A percentile compares a stretch with the other conserved stretches of the same genome.
Conservation (phyloP, 345 rosid genomes). For the Arabidopsis arenosa region DNA sequence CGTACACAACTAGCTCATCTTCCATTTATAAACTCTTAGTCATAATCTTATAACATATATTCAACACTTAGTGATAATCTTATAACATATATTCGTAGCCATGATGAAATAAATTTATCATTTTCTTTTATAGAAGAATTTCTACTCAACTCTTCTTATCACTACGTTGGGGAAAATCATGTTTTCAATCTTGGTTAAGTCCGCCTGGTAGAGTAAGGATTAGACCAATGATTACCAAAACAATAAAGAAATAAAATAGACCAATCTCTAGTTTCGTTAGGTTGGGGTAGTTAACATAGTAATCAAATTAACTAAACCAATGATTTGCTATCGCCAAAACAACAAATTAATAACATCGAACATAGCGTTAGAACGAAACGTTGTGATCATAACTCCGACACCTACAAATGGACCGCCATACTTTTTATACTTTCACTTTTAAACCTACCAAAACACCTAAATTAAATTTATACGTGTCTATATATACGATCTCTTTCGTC, state of each 20-base stretch:
- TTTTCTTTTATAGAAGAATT: too few relatives aligned
- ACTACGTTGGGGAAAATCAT: not conserved
- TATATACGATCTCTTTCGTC: constrained; percentile 29
- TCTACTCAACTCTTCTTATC: not conserved
- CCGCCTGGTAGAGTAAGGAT: not conserved
- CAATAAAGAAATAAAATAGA: not conserved
- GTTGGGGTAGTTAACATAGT: constrained; percentile 17
- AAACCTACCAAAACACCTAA: constrained; percentile 14
- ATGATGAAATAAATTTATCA: not conserved
- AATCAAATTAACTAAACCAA: constrained; percentile 8
- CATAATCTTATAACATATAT: not conserved
- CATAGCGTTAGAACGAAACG: not conserved
- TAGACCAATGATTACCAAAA: constrained; percentile 21
- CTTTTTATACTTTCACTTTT: constrained; percentile 1
- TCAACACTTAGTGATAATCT: not conserved
- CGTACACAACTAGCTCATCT: constrained; percentile 4
- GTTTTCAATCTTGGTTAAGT: constrained; percentile 20
- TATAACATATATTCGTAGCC: too few relatives aligned
- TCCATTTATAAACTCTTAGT: constrained; percentile 9
- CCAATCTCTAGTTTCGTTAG: constrained; percentile 2
- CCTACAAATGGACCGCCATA: constrained; percentile 38
- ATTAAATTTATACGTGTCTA: constrained; percentile 26
- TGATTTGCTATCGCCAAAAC: not conserved
- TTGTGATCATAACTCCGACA: constrained; percentile 39
- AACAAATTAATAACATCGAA: constrained; percentile 10